Conservation (phyloP, 2,329 filamentous ascomycete species). For the Periconia sp. region DNA sequence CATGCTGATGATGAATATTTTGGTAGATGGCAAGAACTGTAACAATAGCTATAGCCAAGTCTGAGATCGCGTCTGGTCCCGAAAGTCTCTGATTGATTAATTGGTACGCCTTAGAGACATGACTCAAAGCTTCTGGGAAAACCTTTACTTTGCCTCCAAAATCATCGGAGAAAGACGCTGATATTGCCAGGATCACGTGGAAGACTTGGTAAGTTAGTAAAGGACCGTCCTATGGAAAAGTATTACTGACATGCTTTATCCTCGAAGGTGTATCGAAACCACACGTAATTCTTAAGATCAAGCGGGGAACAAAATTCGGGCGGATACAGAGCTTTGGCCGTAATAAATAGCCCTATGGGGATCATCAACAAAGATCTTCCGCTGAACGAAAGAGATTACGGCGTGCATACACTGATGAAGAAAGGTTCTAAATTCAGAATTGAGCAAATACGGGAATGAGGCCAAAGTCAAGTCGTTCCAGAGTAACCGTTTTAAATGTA, state of each 20-base stretch:
- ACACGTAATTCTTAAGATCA: conserved; percentile 11
- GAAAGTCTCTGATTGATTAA: conserved; percentile 7
- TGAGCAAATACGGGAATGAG: conserved; percentile 5
- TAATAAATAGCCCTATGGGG: conserved; percentile 4
- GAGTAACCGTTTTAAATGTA: conserved; percentile 5
- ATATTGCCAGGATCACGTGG: conserved; percentile 9
- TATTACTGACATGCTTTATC: conserved; percentile 12
- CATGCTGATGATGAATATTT: conserved; percentile 9
- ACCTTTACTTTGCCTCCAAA: conserved; percentile 2
- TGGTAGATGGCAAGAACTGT: conserved; percentile 15
- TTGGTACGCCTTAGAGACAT: conserved; percentile 10
- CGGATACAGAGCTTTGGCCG: conserved; percentile 10
- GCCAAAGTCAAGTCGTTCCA: conserved; percentile 13
- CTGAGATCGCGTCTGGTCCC: conserved; percentile 3
- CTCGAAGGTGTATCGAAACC: conserved; percentile 14
- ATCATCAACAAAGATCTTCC: background rate
- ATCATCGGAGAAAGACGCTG: conserved; percentile 5
- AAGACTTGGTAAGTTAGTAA: conserved; percentile 5
- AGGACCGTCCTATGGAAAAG: background rate
- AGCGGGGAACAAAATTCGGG: conserved; percentile 13
- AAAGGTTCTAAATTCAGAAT: conserved; percentile 1
- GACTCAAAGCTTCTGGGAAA: conserved; percentile 6
- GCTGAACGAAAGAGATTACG: too few species aligned
- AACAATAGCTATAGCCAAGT: conserved; percentile 15
- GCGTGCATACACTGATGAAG: conserved; percentile 9